Evolutionary conservation across 106 monocot genomes (phyloP).

Genomic region (Dioscorea dumetorum): DNA sequence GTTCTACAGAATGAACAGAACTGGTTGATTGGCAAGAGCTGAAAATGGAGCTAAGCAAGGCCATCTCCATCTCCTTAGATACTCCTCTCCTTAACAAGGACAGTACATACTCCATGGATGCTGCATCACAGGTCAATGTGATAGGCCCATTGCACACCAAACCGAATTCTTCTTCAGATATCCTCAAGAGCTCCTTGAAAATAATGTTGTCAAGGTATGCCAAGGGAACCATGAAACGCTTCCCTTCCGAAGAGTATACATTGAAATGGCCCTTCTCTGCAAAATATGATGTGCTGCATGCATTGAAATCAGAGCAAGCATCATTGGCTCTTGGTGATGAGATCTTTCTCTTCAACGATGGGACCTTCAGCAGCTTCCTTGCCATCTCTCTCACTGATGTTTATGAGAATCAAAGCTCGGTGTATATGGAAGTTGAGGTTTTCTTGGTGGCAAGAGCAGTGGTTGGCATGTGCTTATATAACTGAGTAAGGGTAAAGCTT

Average conservation of each 20-base stretch:
- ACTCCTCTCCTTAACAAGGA: background rate
- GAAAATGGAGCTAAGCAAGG: background rate
- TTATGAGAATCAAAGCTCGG: too few relatives aligned
- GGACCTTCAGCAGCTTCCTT: too few relatives aligned
- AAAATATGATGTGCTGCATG: background rate
- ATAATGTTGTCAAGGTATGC: background rate
- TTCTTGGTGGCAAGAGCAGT: too few relatives aligned
- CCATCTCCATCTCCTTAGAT: background rate
- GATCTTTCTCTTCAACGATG: too few relatives aligned
- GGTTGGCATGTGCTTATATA: too few relatives aligned
- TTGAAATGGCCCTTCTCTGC: background rate
- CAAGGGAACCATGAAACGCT: slow-evolving; percentile 3
- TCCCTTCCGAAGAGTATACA: background rate
- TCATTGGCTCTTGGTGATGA: too few relatives aligned
- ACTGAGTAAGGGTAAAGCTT: too few relatives aligned
- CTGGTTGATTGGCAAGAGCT: too few relatives aligned
- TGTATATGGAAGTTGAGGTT: too few relatives aligned
- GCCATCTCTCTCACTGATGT: too few relatives aligned
- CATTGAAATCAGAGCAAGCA: too few relatives aligned
- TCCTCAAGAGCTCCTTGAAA: slow-evolving; percentile 5
- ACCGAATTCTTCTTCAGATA: slow-evolving; percentile 2
- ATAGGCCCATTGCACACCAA: background rate
- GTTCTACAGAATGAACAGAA: too few relatives aligned
- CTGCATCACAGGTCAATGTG: slow-evolving; percentile 4
- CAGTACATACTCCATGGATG: background rate